These are phyloP conservation scores for Mycena haematopus DNA, from an alignment of 768 basidiomycete genomes.

Conservation along the genomic window DNA sequence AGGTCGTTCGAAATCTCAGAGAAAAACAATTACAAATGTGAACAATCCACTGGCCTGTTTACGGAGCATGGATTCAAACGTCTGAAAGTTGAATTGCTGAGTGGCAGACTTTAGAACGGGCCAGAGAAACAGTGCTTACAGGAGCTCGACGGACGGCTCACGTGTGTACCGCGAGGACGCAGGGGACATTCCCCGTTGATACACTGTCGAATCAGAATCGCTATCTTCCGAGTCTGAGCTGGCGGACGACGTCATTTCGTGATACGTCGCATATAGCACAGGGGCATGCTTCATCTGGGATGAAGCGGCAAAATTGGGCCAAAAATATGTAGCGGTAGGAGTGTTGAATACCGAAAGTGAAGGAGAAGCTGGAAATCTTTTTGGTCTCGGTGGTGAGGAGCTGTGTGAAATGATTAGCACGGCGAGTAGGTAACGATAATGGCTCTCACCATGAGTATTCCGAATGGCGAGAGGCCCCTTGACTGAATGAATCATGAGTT, in stretches of 20 bases:
- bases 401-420: not conserved
- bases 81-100: constrained; percentile 7
- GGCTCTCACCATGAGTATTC: not conserved
- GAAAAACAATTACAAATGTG: not conserved
- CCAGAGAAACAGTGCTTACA: not conserved
- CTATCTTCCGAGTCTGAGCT: constrained; percentile 34
- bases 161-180: constrained; percentile 1
- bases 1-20: not conserved
- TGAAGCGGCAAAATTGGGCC: constrained; percentile 53
- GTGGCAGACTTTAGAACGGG: not conserved
- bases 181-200: not conserved
- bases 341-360: constrained; percentile 50
- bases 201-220: constrained; percentile 21
- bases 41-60: constrained; percentile 1
- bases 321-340: constrained; percentile 52
- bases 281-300: constrained; percentile 50
- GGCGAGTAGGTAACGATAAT: not conserved
- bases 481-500: not conserved
- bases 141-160: constrained; percentile 2
- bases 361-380: constrained; percentile 16
- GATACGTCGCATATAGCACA: constrained; percentile 39
- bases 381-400: not conserved
- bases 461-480: not conserved
- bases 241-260: constrained; percentile 33
- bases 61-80: not conserved